Evolutionary conservation across 2,329 filamentous ascomycete species (phyloP).

Genomic region (Zasmidium angulare): DNA sequence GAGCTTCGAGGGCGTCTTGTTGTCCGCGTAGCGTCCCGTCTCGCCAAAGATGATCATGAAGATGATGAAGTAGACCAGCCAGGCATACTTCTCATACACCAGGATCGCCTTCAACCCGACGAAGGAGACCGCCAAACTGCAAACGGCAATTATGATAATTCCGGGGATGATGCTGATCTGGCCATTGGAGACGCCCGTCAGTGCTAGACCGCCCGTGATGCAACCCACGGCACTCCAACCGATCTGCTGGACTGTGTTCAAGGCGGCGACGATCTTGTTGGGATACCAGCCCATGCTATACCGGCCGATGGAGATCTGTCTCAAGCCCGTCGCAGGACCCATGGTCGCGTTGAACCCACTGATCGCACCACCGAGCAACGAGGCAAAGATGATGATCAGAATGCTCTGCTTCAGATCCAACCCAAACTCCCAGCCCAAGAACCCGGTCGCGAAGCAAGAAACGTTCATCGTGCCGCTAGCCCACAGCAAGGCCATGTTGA

Average conservation of each 20-base stretch:
- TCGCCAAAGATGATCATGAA: conserved; percentile 51
- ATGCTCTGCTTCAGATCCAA: conserved; percentile 45
- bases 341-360: conserved; percentile 37
- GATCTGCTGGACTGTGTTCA: conserved; percentile 50
- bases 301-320: conserved; percentile 46
- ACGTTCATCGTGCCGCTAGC: conserved; percentile 38
- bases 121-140: conserved; percentile 40
- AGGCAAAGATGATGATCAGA: conserved; percentile 33
- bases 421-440: conserved; percentile 52
- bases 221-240: conserved; percentile 45
- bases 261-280: conserved; percentile 48
- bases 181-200: conserved; percentile 44
- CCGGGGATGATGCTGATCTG: conserved; percentile 45
- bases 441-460: conserved; percentile 39
- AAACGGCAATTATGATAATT: conserved; percentile 44
- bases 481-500: conserved; percentile 38
- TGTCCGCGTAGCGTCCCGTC: conserved; percentile 45
- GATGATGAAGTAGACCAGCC: conserved; percentile 49
- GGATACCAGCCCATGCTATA: conserved; percentile 55
- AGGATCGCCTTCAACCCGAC: conserved; percentile 46
- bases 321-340: conserved; percentile 38
- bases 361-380: conserved; percentile 33
- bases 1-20: conserved; percentile 31
- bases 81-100: conserved; percentile 51
- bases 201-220: conserved; percentile 44